Percentiles rank a stretch among this genome's conserved stretches.
phyloP scores from a whole-genome alignment of 306 rosid genomes.

The Quillaja saponaria region DNA sequence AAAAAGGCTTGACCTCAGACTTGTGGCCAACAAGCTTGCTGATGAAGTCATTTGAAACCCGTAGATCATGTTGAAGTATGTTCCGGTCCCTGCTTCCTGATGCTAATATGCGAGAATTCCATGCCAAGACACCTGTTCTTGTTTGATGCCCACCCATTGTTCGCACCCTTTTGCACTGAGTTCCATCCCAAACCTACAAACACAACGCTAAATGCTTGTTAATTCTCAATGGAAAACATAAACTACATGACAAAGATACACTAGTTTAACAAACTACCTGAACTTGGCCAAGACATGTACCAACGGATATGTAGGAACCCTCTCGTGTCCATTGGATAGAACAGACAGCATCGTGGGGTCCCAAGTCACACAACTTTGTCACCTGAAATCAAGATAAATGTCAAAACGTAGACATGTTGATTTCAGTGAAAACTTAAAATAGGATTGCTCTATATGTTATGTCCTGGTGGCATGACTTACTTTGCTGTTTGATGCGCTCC shows the following conservation, averaged over 20 bases:
- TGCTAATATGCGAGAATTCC: slow-evolving; percentile 91
- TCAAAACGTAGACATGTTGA: not conserved
- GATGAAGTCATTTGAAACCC: slow-evolving; percentile 70
- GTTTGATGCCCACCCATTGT: slow-evolving; percentile 98
- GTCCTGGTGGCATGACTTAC: slow-evolving; percentile 38
- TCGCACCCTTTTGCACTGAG: slow-evolving; percentile 83
- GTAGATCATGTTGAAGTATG: slow-evolving; percentile 94
- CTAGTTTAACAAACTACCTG: slow-evolving; percentile 57
- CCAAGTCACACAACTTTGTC: slow-evolving; percentile 91
- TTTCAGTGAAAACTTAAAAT: not conserved
- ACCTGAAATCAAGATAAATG: slow-evolving; percentile 51
- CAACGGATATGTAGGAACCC: slow-evolving; percentile 91
- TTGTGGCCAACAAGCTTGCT: slow-evolving; percentile 91
- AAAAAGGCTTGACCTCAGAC: slow-evolving; percentile 73
- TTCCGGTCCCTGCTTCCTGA: slow-evolving; percentile 95
- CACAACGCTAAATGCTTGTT: slow-evolving; percentile 1
- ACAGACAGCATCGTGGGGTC: slow-evolving; percentile 93
- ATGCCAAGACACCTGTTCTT: slow-evolving; percentile 94
- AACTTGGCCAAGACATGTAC: slow-evolving; percentile 91
- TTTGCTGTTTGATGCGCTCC: slow-evolving; percentile 96
- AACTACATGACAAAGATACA: not conserved
- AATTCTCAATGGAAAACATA: slow-evolving; percentile 10
- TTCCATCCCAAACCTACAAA: slow-evolving; percentile 89
- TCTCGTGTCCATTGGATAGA: slow-evolving; percentile 96
- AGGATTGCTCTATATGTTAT: not conserved